Evolutionary conservation across 192 early-diverging fungal species (phyloP), one percentile per base, ranked within the genome.

Genomic region (Geranomyces michiganensis): DNA sequence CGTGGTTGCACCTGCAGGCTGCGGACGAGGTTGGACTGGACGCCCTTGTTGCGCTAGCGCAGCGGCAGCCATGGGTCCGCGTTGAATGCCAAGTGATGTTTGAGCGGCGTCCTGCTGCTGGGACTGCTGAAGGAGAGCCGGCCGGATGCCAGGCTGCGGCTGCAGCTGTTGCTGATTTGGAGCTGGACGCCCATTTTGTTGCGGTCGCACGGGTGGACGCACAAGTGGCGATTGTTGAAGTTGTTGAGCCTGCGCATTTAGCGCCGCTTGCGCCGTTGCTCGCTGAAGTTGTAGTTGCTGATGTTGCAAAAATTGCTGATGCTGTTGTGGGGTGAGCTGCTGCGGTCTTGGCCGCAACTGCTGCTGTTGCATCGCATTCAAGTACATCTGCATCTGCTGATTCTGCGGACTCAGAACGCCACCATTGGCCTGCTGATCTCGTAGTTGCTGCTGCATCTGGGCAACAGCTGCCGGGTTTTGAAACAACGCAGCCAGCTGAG

Each of bases 361-460:
- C 21, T 27, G 58, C 31, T 60, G 58, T 33, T 60, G 58, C 24
- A 60, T 26, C 26, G 17, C 29, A 19, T 60, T 19, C 24, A 17
- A 32, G 8, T 27, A 29, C 58, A 27, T n/a, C 51, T 60, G 58
- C 58, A 60, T 33, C 31, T 60, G 58, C 22, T 60, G 58, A 27
- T 60, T 19, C 26, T 31, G 58, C 58, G 29, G 58, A 29, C 58
- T 33, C 12, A 27, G 24, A 4, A 17, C 29, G 2, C 5, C 15
- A 8, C 31, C 29, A 29, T 60, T 60, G 58, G 31, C 17, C 31
- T 60, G 58, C 26, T 60, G 58, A 27, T 60, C 21, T 33, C 29
- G 58, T 3, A 27, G 58, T 29, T 60, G 58, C 58, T 60, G 58
- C 31, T 60, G 58, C 58, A 60, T 60, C 58, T 32, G 58, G 8